Percentiles rank a stretch among this genome's conserved stretches.
These are phyloP conservation scores for Exophiala sideris DNA, from an alignment of 2,329 filamentous ascomycete genomes.

Conservation along the genomic window DNA sequence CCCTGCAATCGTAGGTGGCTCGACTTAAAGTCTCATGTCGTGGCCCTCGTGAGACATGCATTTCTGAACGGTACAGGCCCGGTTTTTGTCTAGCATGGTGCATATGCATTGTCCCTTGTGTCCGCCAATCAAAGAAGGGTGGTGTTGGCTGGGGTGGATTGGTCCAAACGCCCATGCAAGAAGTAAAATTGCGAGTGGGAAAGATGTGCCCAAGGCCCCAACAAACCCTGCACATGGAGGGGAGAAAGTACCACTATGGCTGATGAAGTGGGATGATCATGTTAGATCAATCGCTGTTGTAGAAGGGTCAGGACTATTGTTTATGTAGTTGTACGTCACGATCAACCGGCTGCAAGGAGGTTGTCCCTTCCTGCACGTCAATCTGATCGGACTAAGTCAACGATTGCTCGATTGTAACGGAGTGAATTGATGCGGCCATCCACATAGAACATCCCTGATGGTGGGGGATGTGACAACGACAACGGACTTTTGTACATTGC, in stretches of 20 bases:
- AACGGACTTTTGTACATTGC: no score
- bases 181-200: conserved; percentile 21
- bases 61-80: conserved; percentile 17
- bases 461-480: no score
- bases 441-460: no score
- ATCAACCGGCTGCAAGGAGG: no score
- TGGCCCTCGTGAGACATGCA: conserved; percentile 21
- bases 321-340: no score
- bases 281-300: no score
- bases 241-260: not conserved
- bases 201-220: conserved; percentile 1
- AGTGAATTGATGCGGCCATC: no score
- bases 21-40: conserved; percentile 12
- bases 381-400: no score
- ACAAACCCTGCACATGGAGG: not conserved
- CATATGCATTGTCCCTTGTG: conserved; percentile 22
- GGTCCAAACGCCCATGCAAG: conserved; percentile 10
- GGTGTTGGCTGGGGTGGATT: conserved; percentile 5
- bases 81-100: conserved; percentile 11
- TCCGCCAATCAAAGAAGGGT: conserved; percentile 10
- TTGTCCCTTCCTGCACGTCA: no score
- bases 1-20: conserved; percentile 9
- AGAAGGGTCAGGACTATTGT: no score
- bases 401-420: no score
- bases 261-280: not conserved